Base-by-base conservation (phyloP, 371 early-diverging fungal species). In the Mortierella sp. region DNA sequence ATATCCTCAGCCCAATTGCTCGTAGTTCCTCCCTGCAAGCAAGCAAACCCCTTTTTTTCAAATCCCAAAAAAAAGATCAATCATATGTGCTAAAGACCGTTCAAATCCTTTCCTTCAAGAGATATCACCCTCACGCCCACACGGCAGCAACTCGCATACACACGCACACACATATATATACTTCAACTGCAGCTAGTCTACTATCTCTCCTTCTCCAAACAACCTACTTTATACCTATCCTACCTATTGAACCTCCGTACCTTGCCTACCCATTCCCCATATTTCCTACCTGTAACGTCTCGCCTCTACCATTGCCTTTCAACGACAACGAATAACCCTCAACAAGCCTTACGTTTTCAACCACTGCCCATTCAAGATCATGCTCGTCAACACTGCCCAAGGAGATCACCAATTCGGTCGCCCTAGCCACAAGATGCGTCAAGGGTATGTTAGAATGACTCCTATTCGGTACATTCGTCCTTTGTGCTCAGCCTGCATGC, bases 51-150 rank as follows among this genome's bases (percentile, higher is more conserved):
- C 22, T 68, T n/a, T 11, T n/a, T n/a, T n/a, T n/a, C n/a, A n/a
- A n/a, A n/a, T n/a, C n/a, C n/a, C 40, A 50, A 31, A 41, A 0
- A 40, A 41, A 0, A n/a, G n/a, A n/a, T n/a, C n/a, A n/a, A 65
- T 24, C 39, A 2, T 31, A 76, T 73, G 70, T 67, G 53, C 44
- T 67, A 22, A 50, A 34, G 10, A 37, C 53, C 41, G 16, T 4
- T 43, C 26, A n/a, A 14, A 29, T 37, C 45, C 37, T 24, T 19
- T 70, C 26, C 22, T 44, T 53, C 55, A 43, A 39, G 41, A 71
- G 61, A 53, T 37, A 40, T 74, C 63, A 19, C 71, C 80, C 80
- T 29, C 65, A 75, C 80, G 80, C 80, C 75, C 76, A 79, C 80
- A 74, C 80, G 75, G 80, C 80, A 76, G 14, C 34, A 31, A n/a